Evolutionary conservation across 179 eudicot species (phyloP).

Genomic region (Carnegiea gigantea): DNA sequence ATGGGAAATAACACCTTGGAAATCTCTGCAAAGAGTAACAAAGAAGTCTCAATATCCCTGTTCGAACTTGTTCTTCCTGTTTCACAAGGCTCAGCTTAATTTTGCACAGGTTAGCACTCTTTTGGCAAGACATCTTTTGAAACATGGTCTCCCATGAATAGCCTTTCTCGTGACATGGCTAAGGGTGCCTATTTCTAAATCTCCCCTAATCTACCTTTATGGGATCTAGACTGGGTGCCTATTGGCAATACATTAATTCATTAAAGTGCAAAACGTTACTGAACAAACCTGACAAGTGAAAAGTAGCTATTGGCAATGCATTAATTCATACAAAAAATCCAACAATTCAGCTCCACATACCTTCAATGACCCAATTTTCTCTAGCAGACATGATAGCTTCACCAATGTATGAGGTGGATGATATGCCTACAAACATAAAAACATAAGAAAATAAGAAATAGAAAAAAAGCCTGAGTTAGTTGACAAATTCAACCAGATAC

Average conservation of each 20-base stretch:
- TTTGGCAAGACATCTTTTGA: background rate
- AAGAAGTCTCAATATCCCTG: background rate
- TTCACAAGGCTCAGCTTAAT: background rate
- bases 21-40: background rate
- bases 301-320: background rate
- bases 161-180: background rate
- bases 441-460: too few relatives aligned
- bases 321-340: background rate
- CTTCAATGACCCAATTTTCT: slow-evolving; percentile 74
- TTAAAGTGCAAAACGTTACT: slow-evolving; percentile 6
- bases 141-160: background rate
- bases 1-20: background rate
- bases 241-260: too few relatives aligned
- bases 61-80: background rate
- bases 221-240: background rate
- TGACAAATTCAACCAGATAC: background rate
- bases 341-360: slow-evolving; percentile 36
- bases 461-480: slow-evolving; percentile 2
- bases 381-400: slow-evolving; percentile 58
- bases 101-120: slow-evolving; percentile 1
- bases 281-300: background rate
- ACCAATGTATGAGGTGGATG: slow-evolving; percentile 65
- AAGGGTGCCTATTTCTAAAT: background rate
- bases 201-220: background rate
- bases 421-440: slow-evolving; percentile 43